A percentile compares a stretch with the other conserved stretches of the same genome.
phyloP scores from a whole-genome alignment of 2,329 filamentous ascomycete species.

The Capronia americana region DNA sequence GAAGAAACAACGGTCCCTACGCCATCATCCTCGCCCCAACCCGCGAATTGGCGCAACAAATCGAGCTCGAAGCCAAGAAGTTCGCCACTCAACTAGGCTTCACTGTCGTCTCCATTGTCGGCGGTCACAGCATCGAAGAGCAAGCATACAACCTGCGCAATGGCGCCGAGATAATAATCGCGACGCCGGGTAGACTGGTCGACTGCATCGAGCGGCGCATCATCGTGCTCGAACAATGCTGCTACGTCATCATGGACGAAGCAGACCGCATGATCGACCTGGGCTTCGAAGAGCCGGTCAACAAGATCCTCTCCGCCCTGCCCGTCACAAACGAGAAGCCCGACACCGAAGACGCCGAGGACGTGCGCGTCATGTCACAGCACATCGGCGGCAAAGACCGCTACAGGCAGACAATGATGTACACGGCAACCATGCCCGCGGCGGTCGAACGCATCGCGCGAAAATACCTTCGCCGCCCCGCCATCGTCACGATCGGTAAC shows the following conservation, averaged over 20 bases:
- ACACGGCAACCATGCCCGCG: slow-evolving; percentile 96
- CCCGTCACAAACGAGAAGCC: slow-evolving; percentile 95
- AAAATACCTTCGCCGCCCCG: slow-evolving; percentile 91
- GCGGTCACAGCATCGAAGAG: slow-evolving; percentile 93
- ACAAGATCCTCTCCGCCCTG: slow-evolving; percentile 94
- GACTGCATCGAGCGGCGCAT: slow-evolving; percentile 95
- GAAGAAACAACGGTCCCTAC: slow-evolving; percentile 94
- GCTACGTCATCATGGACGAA: slow-evolving; percentile 99
- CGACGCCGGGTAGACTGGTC: slow-evolving; percentile 94
- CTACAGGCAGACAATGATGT: slow-evolving; percentile 99
- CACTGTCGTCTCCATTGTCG: slow-evolving; percentile 95
- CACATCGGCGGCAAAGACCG: slow-evolving; percentile 76
- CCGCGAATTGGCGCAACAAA: slow-evolving; percentile 96
- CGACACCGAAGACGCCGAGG: slow-evolving; percentile 88
- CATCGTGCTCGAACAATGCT: slow-evolving; percentile 92
- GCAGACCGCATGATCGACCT: slow-evolving; percentile 99
- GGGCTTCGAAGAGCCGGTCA: slow-evolving; percentile 96
- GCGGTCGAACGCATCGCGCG: slow-evolving; percentile 94
- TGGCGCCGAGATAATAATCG: slow-evolving; percentile 96
- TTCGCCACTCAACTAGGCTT: slow-evolving; percentile 91
- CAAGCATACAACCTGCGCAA: slow-evolving; percentile 89
- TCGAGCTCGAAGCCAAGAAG: slow-evolving; percentile 90
- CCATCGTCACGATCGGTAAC: slow-evolving; percentile 93
- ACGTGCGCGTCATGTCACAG: slow-evolving; percentile 81
- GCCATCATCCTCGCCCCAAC: slow-evolving; percentile 97